Base-by-base conservation (phyloP, 805 yeast genomes). In the Saturnispora quitensis region DNA sequence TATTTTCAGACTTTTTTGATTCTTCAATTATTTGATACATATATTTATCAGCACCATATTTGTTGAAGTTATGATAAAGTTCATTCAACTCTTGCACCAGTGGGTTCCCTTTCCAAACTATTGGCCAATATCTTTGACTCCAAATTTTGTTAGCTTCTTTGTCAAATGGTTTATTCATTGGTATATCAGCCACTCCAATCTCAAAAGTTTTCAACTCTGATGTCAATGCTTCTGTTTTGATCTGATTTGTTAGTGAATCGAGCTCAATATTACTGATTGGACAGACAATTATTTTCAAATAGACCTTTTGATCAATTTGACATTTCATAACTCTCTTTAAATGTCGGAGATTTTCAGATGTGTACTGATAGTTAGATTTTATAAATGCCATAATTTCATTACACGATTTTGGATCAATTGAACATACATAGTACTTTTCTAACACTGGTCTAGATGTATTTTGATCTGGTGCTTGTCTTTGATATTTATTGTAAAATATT, bases 21-120 rank as follows among this genome's bases (percentile, higher is more conserved):
- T 44, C 17, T 18, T 52, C 40, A 2, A 72, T 56, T 20, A 73
- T 61, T 12, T 50, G 43, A 1, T 52, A 40, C 28, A 74, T 58
- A 48, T 71, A 67, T 3, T 58, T 48, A 35, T 60, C 60, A 47
- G 80, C 81, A 27, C 62, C 62, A 0, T 58, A 68, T 48, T 79
- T 70, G 54, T 86, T 77, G 50, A 82, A 60, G 1, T 31, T 36
- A 27, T 55, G 60, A 49, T 55, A 56, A 22, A 56, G 52, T 52
- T 78, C 80, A 28, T 83, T 80, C 40, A 88, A 66, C 33, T 76
- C 77, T 60, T 86, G 93, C 53, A 82, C 80, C 58, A 81, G 73
- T 0, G 96, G 95, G 61, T 90, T 89, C 0, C 98, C 98, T 58
- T 89, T 82, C 98, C 98, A 93, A 40, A 88, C 74, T 50, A 88